These are phyloP conservation scores for Verticillium albo-atrum DNA, from an alignment of 2,329 filamentous ascomycete species.

Conservation along the genomic window DNA sequence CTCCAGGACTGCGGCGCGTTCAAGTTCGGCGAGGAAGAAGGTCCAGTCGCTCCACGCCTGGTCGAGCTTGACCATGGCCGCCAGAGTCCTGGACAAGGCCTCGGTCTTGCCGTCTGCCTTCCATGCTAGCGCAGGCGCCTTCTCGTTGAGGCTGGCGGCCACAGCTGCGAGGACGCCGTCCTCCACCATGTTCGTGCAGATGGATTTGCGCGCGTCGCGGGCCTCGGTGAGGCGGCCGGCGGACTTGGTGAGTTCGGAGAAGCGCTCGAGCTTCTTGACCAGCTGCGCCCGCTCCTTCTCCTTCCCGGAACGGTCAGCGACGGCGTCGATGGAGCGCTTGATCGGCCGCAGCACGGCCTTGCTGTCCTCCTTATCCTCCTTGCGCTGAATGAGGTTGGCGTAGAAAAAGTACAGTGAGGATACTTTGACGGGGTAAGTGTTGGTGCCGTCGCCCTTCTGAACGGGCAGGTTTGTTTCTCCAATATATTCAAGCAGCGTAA, in stretches of 20 bases:
- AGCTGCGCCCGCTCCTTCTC: constrained; percentile 60
- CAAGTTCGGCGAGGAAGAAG: constrained; percentile 43
- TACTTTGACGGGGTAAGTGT: constrained; percentile 58
- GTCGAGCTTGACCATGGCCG: constrained; percentile 55
- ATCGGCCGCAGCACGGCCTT: constrained; percentile 49
- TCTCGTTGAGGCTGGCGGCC: constrained; percentile 40
- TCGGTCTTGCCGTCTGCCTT: constrained; percentile 41
- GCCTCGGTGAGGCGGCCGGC: constrained; percentile 52
- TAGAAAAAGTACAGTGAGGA: constrained; percentile 69
- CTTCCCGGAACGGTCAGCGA: constrained; percentile 46
- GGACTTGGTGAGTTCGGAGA: constrained; percentile 56
- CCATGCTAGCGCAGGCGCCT: constrained; percentile 51
- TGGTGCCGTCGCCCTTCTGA: constrained; percentile 21
- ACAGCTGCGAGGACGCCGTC: constrained; percentile 52
- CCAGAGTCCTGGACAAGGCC: constrained; percentile 54
- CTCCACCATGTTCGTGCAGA: constrained; percentile 58
- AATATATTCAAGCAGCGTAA: constrained; percentile 48
- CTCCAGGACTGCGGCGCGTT: constrained; percentile 55
- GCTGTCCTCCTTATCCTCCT: constrained; percentile 33
- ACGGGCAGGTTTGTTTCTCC: constrained; percentile 28
- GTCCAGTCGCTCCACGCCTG: constrained; percentile 53
- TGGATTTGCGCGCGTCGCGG: constrained; percentile 50
- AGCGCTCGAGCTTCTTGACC: constrained; percentile 59
- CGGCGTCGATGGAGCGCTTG: constrained; percentile 58
- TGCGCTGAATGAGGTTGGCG: constrained; percentile 22